Base-by-base conservation (phyloP, 495 filamentous ascomycete species). In the Xylaria castorea region DNA sequence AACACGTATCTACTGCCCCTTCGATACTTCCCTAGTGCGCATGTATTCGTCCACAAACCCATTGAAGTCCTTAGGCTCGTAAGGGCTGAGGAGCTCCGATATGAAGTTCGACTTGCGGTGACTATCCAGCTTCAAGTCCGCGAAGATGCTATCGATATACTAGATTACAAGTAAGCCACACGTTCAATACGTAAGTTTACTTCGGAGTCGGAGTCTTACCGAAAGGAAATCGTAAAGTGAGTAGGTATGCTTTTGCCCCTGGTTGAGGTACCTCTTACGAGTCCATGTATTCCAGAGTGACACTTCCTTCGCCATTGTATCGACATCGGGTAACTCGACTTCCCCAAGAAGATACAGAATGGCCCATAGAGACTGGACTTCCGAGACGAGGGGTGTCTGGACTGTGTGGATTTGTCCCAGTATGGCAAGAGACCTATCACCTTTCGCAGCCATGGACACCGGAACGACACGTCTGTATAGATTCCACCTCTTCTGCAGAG, bases 281-380 rank as follows among this genome's bases (percentile, higher is more conserved):
- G 79, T 80, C 81, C 82, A 84, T 0, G 77, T 80, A 46, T 81
- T 82, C 76, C 77, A 82, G 9, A 73, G 60, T 1, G 82, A 75
- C n/a, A 82, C 74, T 63, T 84, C 83, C 44, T 55, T 62, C 0
- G 55, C 77, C 80, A 84, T 84, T 16, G 71, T 70, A 3, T 73
- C 63, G 5, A 75, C 20, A 11, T 74, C 73, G 1, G 79, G 81
- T 5, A 81, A 38, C 7, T 77, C 73, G 25, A 81, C 12, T 57
- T 77, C 72, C 2, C 78, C 80, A 8, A 80, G 75, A 8, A 83
- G 72, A 57, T 78, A 79, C 12, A 71, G 50, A 27, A 76, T 70
- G 4, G 63, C 77, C 79, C 79, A 80, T 8, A 80, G 50, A 1
- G 81, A 71, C 68, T 83, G 82, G 16, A 80, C 73, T 58, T 80